Evolutionary conservation across 2,329 filamentous ascomycete species (phyloP).

Genomic region (Sordariomycetes sp.): DNA sequence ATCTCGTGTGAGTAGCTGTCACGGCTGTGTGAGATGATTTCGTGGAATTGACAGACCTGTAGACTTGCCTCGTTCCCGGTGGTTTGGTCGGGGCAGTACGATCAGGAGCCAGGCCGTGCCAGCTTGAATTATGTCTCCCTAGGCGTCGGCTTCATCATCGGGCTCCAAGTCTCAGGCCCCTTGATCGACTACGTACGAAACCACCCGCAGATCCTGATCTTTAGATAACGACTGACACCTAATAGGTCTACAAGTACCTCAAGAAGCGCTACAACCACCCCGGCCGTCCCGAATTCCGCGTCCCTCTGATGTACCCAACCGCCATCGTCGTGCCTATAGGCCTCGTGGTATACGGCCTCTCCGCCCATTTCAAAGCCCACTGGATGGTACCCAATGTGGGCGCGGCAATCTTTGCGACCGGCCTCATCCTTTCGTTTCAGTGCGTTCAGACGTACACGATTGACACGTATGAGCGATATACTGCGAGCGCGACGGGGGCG

Average conservation of each 20-base stretch:
- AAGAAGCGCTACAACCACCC: constrained; percentile 12
- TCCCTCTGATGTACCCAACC: constrained; percentile 19
- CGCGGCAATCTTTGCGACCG: constrained; percentile 27
- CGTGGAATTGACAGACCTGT: background rate
- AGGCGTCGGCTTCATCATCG: constrained; percentile 38
- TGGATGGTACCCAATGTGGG: constrained; percentile 47
- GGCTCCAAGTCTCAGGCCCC: constrained; percentile 35
- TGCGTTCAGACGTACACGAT: constrained; percentile 45
- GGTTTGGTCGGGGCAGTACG: constrained; percentile 33
- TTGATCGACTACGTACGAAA: constrained; percentile 17
- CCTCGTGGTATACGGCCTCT: constrained; percentile 36
- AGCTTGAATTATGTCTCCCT: constrained; percentile 40
- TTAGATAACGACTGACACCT: background rate
- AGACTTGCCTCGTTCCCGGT: constrained; percentile 36
- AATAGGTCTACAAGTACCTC: constrained; percentile 14
- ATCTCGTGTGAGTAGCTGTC: constrained; percentile 23
- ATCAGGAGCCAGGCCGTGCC: constrained; percentile 27
- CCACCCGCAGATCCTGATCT: too few species aligned
- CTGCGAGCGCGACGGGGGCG: constrained; percentile 30
- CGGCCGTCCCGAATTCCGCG: constrained; percentile 19
- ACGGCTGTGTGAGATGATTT: background rate
- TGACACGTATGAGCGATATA: constrained; percentile 29
- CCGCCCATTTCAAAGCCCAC: constrained; percentile 23
- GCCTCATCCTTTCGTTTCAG: constrained; percentile 42
- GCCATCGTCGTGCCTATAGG: constrained; percentile 28